Conservation (phyloP, 768 basidiomycete species). For the Russula brevipes region DNA sequence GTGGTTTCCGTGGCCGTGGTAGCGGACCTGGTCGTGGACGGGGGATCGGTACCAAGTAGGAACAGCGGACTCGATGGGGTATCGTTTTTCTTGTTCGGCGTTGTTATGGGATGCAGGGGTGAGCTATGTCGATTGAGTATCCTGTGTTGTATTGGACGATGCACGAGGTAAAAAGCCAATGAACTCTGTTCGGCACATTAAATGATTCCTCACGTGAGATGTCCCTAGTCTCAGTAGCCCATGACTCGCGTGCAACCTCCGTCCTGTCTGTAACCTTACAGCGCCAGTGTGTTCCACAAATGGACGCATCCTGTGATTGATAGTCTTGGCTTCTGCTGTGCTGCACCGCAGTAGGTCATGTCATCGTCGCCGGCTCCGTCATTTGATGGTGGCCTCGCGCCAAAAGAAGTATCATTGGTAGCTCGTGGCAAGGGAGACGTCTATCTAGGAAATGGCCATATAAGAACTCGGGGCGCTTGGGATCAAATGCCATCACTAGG, state of each 20-base stretch:
- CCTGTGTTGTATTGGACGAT: constrained; percentile 14
- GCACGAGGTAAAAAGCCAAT: constrained; percentile 13
- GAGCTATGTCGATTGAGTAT: constrained; percentile 6
- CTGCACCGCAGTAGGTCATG: background rate
- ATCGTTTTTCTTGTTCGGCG: constrained; percentile 20
- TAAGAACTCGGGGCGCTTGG: background rate
- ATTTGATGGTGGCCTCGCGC: background rate
- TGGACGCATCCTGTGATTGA: background rate
- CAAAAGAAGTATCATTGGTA: background rate
- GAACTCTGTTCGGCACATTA: constrained; percentile 1
- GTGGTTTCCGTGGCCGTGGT: constrained; percentile 45
- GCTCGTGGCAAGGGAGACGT: background rate
- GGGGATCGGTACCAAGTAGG: constrained; percentile 34
- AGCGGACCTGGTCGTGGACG: constrained; percentile 42
- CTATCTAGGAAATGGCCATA: background rate
- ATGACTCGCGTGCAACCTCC: no score
- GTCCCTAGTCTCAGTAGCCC: no score
- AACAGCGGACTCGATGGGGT: background rate
- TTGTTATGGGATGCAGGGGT: constrained; percentile 14
- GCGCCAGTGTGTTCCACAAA: no score
- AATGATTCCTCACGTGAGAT: no score
- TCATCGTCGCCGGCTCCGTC: background rate
- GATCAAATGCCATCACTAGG: background rate
- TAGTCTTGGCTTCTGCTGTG: background rate
- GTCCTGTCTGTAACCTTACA: no score